Base-by-base conservation (phyloP, 2,329 filamentous ascomycete species). In the Aureobasidium sp. region DNA sequence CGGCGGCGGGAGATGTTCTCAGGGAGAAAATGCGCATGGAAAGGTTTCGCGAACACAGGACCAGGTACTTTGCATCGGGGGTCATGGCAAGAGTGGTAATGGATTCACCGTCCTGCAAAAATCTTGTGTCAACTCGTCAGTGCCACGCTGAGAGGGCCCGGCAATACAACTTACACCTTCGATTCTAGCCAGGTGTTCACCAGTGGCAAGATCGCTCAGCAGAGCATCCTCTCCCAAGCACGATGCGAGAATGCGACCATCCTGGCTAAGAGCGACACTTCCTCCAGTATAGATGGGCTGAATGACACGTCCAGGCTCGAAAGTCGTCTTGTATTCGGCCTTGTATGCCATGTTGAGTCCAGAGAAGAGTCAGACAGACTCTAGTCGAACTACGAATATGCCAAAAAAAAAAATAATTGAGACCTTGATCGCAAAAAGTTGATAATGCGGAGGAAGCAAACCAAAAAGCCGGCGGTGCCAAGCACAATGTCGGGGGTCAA, bases 271-370 rank as follows among this genome's bases (percentile, higher is more conserved):
- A 34, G 90, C 86, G 63, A 96, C 86, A 67, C 89, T 88, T 47
- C 94, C 94, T 61, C 94, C 94, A 1, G 93, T 96, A 72, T 94
- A 97, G 55, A 97, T 93, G 23, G 94, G 94, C 69, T 91, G 89
- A 62, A 99, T 89, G 52, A 91, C 89, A 70, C 88, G 86, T 67
- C 83, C 83, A 63, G 88, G 84, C 71, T 95, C 90, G 74, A 97
- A 99, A 3, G 93, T 96, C 63, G 91, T 97, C 80, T 91, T 95
- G 68, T 82, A 75, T 44, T 78, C 78, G 64, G 81, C 75, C 73
- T 82, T 81, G 70, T 82, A 82, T 68, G 79, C 78, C 80, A 82
- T 82, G 42, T 36, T 51, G 34, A 3, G 20, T 51, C 46, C 57
- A 36, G 46, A 17, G 1, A 34, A 41, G 44, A 50, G 46, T 32